Conservation (phyloP, 345 rosid genomes). For the Moricandia arvensis region DNA sequence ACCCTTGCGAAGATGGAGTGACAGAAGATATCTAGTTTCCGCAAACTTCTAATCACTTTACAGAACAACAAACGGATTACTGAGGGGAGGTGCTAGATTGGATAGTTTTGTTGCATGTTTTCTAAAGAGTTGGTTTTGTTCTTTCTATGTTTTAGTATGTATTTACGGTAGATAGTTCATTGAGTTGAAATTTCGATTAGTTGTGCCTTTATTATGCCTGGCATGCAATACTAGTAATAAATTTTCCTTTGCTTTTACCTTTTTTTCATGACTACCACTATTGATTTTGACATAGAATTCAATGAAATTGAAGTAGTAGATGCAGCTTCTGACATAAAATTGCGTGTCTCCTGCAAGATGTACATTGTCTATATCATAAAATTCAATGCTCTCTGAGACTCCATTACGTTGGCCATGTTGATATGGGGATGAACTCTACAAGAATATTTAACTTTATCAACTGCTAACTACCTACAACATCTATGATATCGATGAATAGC, state of each 20-base stretch:
- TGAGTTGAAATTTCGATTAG: too few relatives aligned
- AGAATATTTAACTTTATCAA: too few relatives aligned
- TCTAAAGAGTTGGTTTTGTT: not conserved
- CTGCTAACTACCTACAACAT: too few relatives aligned
- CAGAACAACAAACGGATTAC: not conserved
- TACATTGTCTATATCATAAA: constrained; percentile 6
- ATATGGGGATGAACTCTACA: constrained; percentile 5
- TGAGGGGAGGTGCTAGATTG: not conserved
- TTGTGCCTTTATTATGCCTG: not conserved
- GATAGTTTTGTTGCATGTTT: not conserved
- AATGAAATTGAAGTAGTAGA: not conserved
- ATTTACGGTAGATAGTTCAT: not conserved
- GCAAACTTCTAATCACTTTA: not conserved
- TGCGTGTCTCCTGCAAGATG: constrained; percentile 11
- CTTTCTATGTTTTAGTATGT: not conserved
- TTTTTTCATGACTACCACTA: not conserved
- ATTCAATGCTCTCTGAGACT: not conserved
- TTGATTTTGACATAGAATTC: not conserved
- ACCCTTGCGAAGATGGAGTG: not conserved
- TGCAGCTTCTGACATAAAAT: constrained; percentile 10
- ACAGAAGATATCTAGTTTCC: not conserved
- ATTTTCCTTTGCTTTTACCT: not conserved
- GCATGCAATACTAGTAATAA: not conserved
- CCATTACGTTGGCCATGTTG: constrained; percentile 12
- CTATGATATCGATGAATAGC: too few relatives aligned